Evolutionary conservation across 495 filamentous ascomycete genomes (phyloP).

Genomic region (Penicillium steckii): DNA sequence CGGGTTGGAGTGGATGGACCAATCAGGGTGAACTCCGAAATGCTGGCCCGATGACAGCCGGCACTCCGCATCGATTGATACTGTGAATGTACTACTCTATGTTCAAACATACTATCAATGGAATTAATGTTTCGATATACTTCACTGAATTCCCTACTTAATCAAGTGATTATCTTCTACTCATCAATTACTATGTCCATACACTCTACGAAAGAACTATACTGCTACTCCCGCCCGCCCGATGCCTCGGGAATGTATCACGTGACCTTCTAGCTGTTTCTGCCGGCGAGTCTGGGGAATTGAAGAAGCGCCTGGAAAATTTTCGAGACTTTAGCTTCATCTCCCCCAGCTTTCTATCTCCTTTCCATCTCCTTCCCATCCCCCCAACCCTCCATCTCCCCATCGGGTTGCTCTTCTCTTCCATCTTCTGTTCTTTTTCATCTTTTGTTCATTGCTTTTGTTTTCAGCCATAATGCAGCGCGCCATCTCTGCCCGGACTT

Average conservation of each 20-base stretch:
- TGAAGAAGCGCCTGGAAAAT: conserved; percentile 48
- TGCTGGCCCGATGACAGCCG: too few relatives aligned
- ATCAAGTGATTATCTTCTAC: background rate
- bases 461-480: conserved; percentile 61
- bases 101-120: too few relatives aligned
- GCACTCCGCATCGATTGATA: too few relatives aligned
- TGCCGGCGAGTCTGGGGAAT: conserved; percentile 47
- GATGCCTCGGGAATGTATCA: conserved; percentile 33
- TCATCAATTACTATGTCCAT: background rate
- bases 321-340: conserved; percentile 53
- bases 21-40: too few relatives aligned
- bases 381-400: conserved; percentile 23
- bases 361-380: conserved; percentile 21
- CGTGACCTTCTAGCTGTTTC: conserved; percentile 50
- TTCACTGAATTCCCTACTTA: too few relatives aligned
- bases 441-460: conserved; percentile 25
- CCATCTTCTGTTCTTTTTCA: conserved; percentile 15
- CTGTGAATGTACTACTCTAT: too few relatives aligned
- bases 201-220: background rate
- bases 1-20: too few relatives aligned
- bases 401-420: conserved; percentile 22
- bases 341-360: conserved; percentile 23
- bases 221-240: conserved; percentile 11
- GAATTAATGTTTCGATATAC: too few relatives aligned
- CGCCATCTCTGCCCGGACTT: conserved; percentile 65